A percentile compares a stretch with the other conserved stretches of the same genome.
Conservation (phyloP, 2,329 filamentous ascomycete species). For the Cadophora luteo-olivacea region DNA sequence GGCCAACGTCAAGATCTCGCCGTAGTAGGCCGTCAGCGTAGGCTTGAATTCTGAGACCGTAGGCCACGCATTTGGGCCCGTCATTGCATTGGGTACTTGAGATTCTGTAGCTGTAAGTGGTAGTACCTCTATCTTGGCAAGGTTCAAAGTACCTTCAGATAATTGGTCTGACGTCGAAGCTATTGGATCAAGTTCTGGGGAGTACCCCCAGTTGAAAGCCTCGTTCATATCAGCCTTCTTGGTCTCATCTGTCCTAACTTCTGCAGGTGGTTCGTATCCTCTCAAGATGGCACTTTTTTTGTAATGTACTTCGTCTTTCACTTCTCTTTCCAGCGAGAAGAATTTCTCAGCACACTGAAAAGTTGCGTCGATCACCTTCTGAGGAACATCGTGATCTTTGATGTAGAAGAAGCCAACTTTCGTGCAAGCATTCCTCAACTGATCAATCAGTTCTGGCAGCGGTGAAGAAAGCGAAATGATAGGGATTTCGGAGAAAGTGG, state of each 20-base stretch:
- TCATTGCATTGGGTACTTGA: conserved; percentile 47
- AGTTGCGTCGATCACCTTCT: conserved; percentile 15
- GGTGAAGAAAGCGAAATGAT: conserved; percentile 7
- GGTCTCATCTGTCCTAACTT: conserved; percentile 23
- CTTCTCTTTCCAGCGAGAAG: conserved; percentile 13
- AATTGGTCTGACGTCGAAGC: conserved; percentile 30
- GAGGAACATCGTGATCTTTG: conserved; percentile 19
- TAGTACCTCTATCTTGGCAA: background rate
- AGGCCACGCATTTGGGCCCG: conserved; percentile 52
- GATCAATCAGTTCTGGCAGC: conserved; percentile 7
- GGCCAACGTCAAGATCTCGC: conserved; percentile 12
- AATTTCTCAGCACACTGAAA: conserved; percentile 19
- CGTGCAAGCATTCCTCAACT: conserved; percentile 9
- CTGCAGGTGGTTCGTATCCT: conserved; percentile 45
- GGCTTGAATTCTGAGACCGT: conserved; percentile 33
- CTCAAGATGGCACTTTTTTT: conserved; percentile 47
- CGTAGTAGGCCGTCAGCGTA: conserved; percentile 11
- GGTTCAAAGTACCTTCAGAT: background rate
- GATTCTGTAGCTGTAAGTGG: background rate
- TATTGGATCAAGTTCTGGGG: conserved; percentile 46
- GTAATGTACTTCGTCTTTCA: conserved; percentile 18
- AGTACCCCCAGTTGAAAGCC: conserved; percentile 34
- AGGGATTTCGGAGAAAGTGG: conserved; percentile 16
- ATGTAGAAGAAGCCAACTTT: conserved; percentile 31
- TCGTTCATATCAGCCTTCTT: conserved; percentile 53